Percentiles rank a stretch among this genome's conserved stretches.
Evolutionary conservation across 2,329 filamentous ascomycete species (phyloP).

Genomic region (Acrocalymma vagum): DNA sequence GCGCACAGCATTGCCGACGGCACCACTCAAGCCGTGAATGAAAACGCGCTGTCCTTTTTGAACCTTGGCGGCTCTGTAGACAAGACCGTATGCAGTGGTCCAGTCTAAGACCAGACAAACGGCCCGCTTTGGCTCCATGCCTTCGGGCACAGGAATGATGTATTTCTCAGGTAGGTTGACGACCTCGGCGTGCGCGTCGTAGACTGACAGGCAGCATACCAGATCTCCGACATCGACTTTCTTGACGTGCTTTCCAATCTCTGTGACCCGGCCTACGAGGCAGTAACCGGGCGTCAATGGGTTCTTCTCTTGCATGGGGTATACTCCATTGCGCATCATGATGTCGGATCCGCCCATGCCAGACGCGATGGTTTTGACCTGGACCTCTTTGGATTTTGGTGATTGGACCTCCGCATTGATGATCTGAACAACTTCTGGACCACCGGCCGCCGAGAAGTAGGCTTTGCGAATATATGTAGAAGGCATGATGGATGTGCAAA

Average conservation of each 20-base stretch:
- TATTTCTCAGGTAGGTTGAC: conserved; percentile 59
- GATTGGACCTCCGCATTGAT: conserved; percentile 47
- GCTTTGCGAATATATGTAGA: conserved; percentile 54
- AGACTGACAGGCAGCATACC: conserved; percentile 37
- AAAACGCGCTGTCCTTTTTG: conserved; percentile 57
- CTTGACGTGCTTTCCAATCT: conserved; percentile 46
- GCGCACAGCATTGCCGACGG: conserved; percentile 57
- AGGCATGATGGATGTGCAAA: no score
- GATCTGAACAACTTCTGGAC: conserved; percentile 48
- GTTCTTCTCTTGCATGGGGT: conserved; percentile 55
- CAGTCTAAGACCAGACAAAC: conserved; percentile 57
- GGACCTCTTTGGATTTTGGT: conserved; percentile 56
- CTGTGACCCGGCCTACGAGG: conserved; percentile 54
- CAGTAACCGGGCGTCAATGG: conserved; percentile 61
- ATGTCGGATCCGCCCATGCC: conserved; percentile 60
- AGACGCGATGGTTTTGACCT: conserved; percentile 57
- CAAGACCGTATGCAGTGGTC: conserved; percentile 47
- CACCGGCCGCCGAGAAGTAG: conserved; percentile 54
- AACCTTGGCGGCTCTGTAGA: conserved; percentile 48
- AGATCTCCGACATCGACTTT: conserved; percentile 34
- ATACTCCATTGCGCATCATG: conserved; percentile 59
- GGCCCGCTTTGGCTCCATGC: conserved; percentile 53
- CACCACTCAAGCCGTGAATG: conserved; percentile 60
- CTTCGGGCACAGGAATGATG: conserved; percentile 52
- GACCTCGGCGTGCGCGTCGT: conserved; percentile 52